Conservation (phyloP, 2,329 filamentous ascomycete species). For the Fusarium liriodendri region DNA sequence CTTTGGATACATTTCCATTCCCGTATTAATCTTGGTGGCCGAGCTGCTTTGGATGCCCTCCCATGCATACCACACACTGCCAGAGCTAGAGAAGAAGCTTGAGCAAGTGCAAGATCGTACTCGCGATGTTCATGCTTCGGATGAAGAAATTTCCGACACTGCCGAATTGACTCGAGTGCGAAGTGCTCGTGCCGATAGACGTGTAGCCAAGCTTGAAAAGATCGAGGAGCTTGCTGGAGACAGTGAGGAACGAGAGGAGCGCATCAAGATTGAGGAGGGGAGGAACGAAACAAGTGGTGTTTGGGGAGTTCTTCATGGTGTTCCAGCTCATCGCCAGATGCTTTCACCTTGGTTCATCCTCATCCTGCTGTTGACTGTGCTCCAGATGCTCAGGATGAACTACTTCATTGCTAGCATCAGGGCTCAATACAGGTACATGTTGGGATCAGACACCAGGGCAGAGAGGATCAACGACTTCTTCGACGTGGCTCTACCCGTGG, state of each 20-base stretch:
- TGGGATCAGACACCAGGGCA: slow-evolving; percentile 60
- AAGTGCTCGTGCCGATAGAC: slow-evolving; percentile 58
- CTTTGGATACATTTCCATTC: slow-evolving; percentile 52
- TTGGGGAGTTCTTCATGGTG: slow-evolving; percentile 78
- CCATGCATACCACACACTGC: slow-evolving; percentile 52
- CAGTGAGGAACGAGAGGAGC: slow-evolving; percentile 63
- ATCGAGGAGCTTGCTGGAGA: slow-evolving; percentile 73
- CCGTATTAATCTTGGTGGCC: slow-evolving; percentile 49
- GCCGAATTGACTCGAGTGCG: slow-evolving; percentile 56
- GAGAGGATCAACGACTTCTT: slow-evolving; percentile 56
- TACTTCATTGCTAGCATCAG: slow-evolving; percentile 76
- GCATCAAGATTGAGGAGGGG: slow-evolving; percentile 66
- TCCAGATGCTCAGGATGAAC: slow-evolving; percentile 76
- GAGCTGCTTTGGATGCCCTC: slow-evolving; percentile 55
- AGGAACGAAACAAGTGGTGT: slow-evolving; percentile 72
- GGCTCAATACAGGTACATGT: slow-evolving; percentile 76
- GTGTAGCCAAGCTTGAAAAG: slow-evolving; percentile 68
- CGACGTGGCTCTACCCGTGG: slow-evolving; percentile 68
- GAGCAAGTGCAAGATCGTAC: slow-evolving; percentile 50
- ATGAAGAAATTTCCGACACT: slow-evolving; percentile 63
- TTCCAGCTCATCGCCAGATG: slow-evolving; percentile 73
- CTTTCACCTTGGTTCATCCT: slow-evolving; percentile 76
- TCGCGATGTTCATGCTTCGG: slow-evolving; percentile 62
- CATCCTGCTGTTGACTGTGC: slow-evolving; percentile 72
- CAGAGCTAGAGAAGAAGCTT: slow-evolving; percentile 54